Base-by-base conservation (phyloP, 148 eudicot species). In the Chenopodium berlandieri region DNA sequence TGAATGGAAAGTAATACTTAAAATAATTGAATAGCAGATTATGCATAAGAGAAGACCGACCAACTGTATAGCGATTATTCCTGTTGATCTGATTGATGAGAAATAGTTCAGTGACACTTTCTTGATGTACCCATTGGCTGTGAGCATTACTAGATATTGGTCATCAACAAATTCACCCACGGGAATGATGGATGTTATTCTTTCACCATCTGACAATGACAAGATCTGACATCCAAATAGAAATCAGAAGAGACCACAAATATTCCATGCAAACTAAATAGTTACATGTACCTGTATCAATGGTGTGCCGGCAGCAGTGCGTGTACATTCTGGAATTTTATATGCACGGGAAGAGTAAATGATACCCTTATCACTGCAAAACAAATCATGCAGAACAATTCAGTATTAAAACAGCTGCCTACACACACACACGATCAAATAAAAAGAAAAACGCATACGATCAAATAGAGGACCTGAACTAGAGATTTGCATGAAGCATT, bases 51-150 rank as follows among this genome's bases (percentile, higher is more conserved):
- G 80, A 83, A 76, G 40, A 90, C 95, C 75, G 80, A 97, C 99
- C 99, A 97, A 82, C 84, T 94, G 97, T 78, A 94, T 94, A 78
- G 99, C 98, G 67, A 97, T 97, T 77, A 97, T 94, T 82, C 99
- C 99, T 6, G 93, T 90, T 25, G 91, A 86, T 87, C 99, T 91
- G 83, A 97, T 97, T 19, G 98, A 94, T 81, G 97, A 91, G 88
- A 97, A 97, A 79, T 78, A 90, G 74, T 84, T 92, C 86, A 97
- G 85, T 75, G 99, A 92, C 52, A 94, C 93, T 94, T 94, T 97
- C 88, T 97, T 97, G 80, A 97, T 90, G 84, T 92, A 97, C 34
- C 99, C 99, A 56, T 94, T 91, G 52, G 90, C 92, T 54, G 99
- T 94, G 46, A 97, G 94, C 99, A 97, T 97, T 60, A 90, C 83